Evolutionary conservation across 2,329 filamentous ascomycete species (phyloP), one percentile per base, ranked within the genome.

Genomic region (Ceratocystis albifundus): DNA sequence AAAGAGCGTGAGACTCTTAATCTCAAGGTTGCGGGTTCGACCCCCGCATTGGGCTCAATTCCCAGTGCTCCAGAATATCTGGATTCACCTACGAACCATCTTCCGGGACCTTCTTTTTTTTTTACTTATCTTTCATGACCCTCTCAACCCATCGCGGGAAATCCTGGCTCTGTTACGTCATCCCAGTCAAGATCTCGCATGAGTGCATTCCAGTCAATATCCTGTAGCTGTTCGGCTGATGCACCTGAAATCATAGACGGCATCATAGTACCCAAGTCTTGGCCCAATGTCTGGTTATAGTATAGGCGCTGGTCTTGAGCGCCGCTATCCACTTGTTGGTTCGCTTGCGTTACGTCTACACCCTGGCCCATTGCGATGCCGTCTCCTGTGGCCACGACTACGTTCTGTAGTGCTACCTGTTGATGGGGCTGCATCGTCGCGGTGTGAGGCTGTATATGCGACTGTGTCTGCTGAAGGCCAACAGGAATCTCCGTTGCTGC

Each of bases 1-100:
- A n/a, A n/a, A n/a, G 84, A 87, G 84, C 84, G 83, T 86, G 80
- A 85, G 84, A 86, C 84, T 86, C 84, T 82, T 82, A 82, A 75
- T 76, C 74, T 75, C 73, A 75, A 76, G 74, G 74, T 73, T 75
- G 74, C 73, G 74, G 74, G 75, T 75, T 76, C 74, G 74, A 75
- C 73, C 74, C 74, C 74, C 74, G 73, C 74, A 68, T 66, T 68
- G 69, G 69, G 69, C 66, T 69, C 69, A 68, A 68, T 46, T 67
- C 66, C 66, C 63, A 57, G 67, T 69, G 63, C 59, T 57, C 64
- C 66, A 64, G 66, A 6, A 7, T 1, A n/a, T 8, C 50, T 57
- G 50, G 50, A 57, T 30, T 20, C 50, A 28, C 1, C 22, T 22
- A 22, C 50, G 50, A 30, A 30, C 8, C 50, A 50, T 57, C 50